Conservation (phyloP, 306 rosid species). For the Lagenaria siceraria region DNA sequence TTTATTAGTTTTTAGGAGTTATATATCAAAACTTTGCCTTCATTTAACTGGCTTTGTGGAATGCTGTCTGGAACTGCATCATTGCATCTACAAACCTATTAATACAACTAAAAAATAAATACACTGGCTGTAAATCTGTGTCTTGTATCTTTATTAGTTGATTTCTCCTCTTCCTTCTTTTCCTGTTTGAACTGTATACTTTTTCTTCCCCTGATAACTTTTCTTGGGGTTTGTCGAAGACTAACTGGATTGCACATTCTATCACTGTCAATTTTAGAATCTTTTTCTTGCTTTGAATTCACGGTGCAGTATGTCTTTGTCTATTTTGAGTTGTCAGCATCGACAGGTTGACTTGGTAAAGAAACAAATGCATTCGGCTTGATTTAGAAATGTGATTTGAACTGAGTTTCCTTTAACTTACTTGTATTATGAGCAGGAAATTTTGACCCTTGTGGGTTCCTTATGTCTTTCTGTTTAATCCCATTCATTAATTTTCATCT, state of each 20-base stretch:
- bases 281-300: background rate
- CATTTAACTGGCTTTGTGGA: background rate
- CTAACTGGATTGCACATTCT: background rate
- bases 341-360: background rate
- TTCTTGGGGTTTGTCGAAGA: background rate
- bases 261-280: background rate
- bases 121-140: background rate
- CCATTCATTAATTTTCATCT: constrained; percentile 2
- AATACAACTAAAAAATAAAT: background rate
- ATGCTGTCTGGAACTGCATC: background rate
- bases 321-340: background rate
- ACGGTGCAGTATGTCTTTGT: background rate
- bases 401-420: background rate
- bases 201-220: background rate
- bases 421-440: no score
- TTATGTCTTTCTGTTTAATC: background rate
- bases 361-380: background rate
- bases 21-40: background rate
- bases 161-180: background rate
- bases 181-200: no score
- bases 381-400: background rate
- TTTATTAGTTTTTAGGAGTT: background rate
- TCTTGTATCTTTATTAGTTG: background rate
- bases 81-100: background rate
- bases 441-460: background rate